Evolutionary conservation across 371 early-diverging fungal genomes (phyloP).

Genomic region (Mucor racemosus): DNA sequence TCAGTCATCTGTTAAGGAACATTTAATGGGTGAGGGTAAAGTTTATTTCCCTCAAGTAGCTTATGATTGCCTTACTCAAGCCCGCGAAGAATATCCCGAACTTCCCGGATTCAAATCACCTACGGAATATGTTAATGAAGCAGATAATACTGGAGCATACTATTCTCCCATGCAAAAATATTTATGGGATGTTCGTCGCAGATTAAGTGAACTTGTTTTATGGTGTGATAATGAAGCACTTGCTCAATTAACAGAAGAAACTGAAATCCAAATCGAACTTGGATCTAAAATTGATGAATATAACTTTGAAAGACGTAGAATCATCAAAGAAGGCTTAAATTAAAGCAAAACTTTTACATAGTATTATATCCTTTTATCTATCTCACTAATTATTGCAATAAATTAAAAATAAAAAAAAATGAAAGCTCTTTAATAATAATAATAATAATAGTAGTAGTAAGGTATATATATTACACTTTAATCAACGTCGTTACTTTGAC

Average conservation of each 20-base stretch:
- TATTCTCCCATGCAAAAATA: constrained; percentile 56
- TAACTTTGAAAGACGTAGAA: constrained; percentile 28
- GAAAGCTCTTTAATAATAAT: background rate
- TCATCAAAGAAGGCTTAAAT: constrained; percentile 16
- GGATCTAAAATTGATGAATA: constrained; percentile 29
- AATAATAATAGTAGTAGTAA: background rate
- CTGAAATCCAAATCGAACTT: constrained; percentile 17
- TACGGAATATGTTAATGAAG: constrained; percentile 36
- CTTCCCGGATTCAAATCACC: constrained; percentile 48
- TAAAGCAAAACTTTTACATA: background rate
- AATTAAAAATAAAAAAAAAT: background rate
- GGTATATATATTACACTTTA: constrained; percentile 41
- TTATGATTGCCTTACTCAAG: constrained; percentile 42
- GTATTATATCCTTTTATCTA: background rate
- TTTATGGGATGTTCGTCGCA: constrained; percentile 50
- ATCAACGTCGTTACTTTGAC: constrained; percentile 62
- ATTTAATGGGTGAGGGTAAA: constrained; percentile 32
- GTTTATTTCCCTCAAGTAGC: constrained; percentile 52
- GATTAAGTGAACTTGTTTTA: constrained; percentile 19
- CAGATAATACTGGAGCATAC: constrained; percentile 52
- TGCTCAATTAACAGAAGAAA: constrained; percentile 17
- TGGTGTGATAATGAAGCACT: constrained; percentile 31
- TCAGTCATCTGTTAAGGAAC: constrained; percentile 26
- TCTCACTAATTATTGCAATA: background rate
- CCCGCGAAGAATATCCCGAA: constrained; percentile 42